These are phyloP conservation scores for Pezicula rhizophila DNA, from an alignment of 2,329 filamentous ascomycete species.

Conservation along the genomic window DNA sequence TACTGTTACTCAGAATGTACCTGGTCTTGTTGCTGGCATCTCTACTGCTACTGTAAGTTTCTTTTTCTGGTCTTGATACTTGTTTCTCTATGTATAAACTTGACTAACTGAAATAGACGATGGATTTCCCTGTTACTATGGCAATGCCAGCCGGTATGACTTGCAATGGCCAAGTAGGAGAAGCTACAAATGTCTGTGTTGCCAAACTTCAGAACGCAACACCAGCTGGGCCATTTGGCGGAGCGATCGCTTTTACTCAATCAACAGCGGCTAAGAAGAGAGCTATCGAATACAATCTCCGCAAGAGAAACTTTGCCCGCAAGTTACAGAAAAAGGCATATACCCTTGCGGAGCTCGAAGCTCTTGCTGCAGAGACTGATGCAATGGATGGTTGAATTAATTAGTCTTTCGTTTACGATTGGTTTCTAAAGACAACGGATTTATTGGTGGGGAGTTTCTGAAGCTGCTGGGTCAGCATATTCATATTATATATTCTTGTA, in stretches of 20 bases:
- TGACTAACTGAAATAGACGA: slow-evolving; percentile 29
- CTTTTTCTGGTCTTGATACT: not conserved
- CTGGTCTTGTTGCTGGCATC: slow-evolving; percentile 48
- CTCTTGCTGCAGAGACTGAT: no score
- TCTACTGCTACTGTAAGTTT: slow-evolving; percentile 40
- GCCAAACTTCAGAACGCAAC: slow-evolving; percentile 55
- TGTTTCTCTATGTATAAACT: not conserved
- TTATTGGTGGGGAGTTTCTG: no score
- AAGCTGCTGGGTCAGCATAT: no score
- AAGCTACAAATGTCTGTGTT: slow-evolving; percentile 55
- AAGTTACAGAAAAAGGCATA: not conserved
- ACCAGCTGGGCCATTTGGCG: slow-evolving; percentile 56
- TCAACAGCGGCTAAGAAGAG: slow-evolving; percentile 48
- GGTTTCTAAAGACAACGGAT: no score
- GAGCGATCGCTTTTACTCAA: slow-evolving; percentile 57
- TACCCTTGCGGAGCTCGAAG: no score
- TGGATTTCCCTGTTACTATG: slow-evolving; percentile 55
- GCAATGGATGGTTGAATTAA: no score
- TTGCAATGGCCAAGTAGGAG: slow-evolving; percentile 50
- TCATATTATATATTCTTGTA: no score
- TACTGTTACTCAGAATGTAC: slow-evolving; percentile 51
- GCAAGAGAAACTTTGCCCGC: slow-evolving; percentile 10
- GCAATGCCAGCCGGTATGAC: slow-evolving; percentile 60
- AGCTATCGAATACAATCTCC: slow-evolving; percentile 42
- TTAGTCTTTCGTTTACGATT: no score